Evolutionary conservation across 192 early-diverging fungal genomes (phyloP).

Genomic region (Helicostylum pulchrum): DNA sequence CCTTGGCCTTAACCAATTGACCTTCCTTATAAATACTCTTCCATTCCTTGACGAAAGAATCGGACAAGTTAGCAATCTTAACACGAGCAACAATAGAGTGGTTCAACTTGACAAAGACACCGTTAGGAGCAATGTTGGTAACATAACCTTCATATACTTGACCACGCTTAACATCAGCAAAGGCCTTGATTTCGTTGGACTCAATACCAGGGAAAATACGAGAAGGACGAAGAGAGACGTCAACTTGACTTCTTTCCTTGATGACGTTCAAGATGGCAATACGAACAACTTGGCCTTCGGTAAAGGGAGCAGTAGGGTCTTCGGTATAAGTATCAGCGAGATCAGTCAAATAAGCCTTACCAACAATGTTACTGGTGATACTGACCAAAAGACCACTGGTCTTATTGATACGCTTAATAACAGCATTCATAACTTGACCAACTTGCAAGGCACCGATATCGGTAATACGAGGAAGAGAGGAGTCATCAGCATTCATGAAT

Average conservation of each 20-base stretch:
- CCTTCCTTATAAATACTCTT: conserved; percentile 66
- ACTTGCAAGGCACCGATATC: conserved; percentile 47
- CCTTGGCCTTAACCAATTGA: conserved; percentile 72
- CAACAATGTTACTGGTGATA: conserved; percentile 52
- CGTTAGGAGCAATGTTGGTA: conserved; percentile 63
- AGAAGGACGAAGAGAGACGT: conserved; percentile 63
- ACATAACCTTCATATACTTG: conserved; percentile 73
- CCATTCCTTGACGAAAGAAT: conserved; percentile 86
- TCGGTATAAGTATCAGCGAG: conserved; percentile 43
- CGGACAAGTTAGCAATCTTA: conserved; percentile 82
- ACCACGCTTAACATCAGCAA: conserved; percentile 57
- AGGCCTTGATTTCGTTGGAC: conserved; percentile 45
- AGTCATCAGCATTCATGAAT: conserved; percentile 13
- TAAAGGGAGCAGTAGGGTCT: conserved; percentile 52
- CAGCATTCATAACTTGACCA: conserved; percentile 55
- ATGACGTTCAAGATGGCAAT: conserved; percentile 66
- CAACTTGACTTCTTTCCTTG: conserved; percentile 51
- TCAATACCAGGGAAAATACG: conserved; percentile 40
- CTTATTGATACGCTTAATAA: conserved; percentile 49
- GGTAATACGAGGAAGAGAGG: conserved; percentile 16
- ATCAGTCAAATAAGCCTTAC: conserved; percentile 62
- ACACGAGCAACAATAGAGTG: conserved; percentile 67
- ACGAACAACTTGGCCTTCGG: conserved; percentile 68
- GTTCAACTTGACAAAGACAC: conserved; percentile 71
- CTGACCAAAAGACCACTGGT: conserved; percentile 51